Percentiles rank a stretch among this genome's conserved stretches.
These are phyloP conservation scores for Dimargaris xerosporica DNA, from an alignment of 192 early-diverging fungal species.

Conservation along the genomic window DNA sequence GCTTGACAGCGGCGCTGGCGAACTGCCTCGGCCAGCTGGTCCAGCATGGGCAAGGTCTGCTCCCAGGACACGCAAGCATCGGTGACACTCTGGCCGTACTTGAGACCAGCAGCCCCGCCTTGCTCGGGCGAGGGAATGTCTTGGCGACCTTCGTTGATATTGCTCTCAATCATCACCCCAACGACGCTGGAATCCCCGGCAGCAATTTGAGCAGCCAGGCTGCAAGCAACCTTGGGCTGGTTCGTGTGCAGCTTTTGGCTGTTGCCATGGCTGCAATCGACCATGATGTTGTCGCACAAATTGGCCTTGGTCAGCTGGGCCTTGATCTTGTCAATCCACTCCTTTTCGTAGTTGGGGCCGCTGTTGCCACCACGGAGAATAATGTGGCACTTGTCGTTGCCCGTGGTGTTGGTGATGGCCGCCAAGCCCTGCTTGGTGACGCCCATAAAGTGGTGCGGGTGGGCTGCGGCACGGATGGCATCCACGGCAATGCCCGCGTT, in stretches of 20 bases:
- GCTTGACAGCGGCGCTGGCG: slow-evolving; percentile 44
- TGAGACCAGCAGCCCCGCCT: slow-evolving; percentile 42
- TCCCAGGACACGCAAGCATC: slow-evolving; percentile 88
- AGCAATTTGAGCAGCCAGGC: slow-evolving; percentile 57
- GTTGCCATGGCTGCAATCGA: slow-evolving; percentile 94
- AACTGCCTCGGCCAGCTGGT: slow-evolving; percentile 63
- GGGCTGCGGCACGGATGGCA: slow-evolving; percentile 51
- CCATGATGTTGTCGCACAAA: slow-evolving; percentile 62
- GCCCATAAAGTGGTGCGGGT: slow-evolving; percentile 81
- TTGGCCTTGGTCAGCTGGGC: slow-evolving; percentile 45
- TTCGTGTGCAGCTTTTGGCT: slow-evolving; percentile 74
- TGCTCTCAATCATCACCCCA: slow-evolving; percentile 92
- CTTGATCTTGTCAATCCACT: slow-evolving; percentile 38
- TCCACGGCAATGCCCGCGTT: slow-evolving; percentile 60
- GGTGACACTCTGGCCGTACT: slow-evolving; percentile 83
- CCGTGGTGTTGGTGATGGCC: slow-evolving; percentile 73
- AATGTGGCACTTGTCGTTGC: slow-evolving; percentile 74
- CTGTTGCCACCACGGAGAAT: slow-evolving; percentile 78
- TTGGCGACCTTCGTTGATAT: slow-evolving; percentile 79
- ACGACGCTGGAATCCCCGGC: slow-evolving; percentile 45
- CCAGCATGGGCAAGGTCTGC: slow-evolving; percentile 60
- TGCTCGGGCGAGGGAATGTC: slow-evolving; percentile 48
- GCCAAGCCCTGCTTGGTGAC: slow-evolving; percentile 90
- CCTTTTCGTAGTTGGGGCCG: slow-evolving; percentile 76
- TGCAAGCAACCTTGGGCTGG: slow-evolving; percentile 57